Evolutionary conservation across 1,284 basidiomycete species (phyloP).

Genomic region (Ustilago esculenta): DNA sequence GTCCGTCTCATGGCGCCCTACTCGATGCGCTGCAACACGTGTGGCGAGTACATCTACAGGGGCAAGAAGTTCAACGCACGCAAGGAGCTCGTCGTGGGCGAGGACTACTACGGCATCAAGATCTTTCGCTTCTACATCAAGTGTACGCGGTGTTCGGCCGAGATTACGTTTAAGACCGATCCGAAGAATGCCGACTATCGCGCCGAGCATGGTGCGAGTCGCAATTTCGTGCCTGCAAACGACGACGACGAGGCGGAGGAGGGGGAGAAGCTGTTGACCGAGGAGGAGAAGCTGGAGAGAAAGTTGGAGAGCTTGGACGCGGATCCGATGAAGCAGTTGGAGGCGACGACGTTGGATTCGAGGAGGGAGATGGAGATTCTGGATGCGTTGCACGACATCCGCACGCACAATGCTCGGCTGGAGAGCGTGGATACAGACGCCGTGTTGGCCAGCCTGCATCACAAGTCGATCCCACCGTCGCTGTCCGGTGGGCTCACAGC

Average conservation of each 20-base stretch:
- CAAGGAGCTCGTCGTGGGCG: slow-evolving; percentile 95
- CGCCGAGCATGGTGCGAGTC: slow-evolving; percentile 62
- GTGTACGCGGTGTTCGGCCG: slow-evolving; percentile 75
- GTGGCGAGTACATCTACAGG: slow-evolving; percentile 92
- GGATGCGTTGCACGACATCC: slow-evolving; percentile 93
- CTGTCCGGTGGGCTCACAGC: background rate
- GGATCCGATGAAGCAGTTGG: slow-evolving; percentile 96
- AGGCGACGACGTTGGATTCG: slow-evolving; percentile 88
- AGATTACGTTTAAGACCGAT: slow-evolving; percentile 99
- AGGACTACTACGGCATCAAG: slow-evolving; percentile 98
- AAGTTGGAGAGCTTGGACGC: slow-evolving; percentile 70
- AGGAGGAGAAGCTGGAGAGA: slow-evolving; percentile 39
- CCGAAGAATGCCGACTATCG: slow-evolving; percentile 76
- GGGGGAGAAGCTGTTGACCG: slow-evolving; percentile 36
- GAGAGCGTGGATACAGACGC: slow-evolving; percentile 72
- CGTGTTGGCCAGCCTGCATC: slow-evolving; percentile 45
- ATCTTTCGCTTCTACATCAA: slow-evolving; percentile 72
- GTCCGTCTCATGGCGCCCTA: slow-evolving; percentile 99
- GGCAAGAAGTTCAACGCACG: slow-evolving; percentile 99
- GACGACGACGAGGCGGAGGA: slow-evolving; percentile 42
- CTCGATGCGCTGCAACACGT: slow-evolving; percentile 85
- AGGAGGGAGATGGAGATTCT: slow-evolving; percentile 98
- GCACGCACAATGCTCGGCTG: slow-evolving; percentile 88
- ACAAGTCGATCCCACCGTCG: background rate
- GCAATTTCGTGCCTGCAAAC: slow-evolving; percentile 63